Base-by-base conservation (phyloP, 116 monocot species). In the Dioscorea cayenensis region DNA sequence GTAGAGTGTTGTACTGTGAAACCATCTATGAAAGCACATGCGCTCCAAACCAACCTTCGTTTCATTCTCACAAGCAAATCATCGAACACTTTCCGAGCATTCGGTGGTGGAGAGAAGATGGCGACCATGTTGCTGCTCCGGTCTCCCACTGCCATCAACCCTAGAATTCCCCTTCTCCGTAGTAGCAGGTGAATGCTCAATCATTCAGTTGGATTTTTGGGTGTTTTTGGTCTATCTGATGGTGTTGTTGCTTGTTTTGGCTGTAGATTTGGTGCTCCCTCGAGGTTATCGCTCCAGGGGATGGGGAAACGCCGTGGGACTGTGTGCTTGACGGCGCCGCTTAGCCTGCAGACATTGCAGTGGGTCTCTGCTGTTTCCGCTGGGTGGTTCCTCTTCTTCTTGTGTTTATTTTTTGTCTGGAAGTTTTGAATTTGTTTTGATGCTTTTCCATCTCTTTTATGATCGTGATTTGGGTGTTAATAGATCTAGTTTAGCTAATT, bases 281-380 rank as follows among this genome's bases (percentile, higher is more conserved):
- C 59, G 16, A 59, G 21, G 62, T 23, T 27, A 55, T 55, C 16
- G 2, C 55, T 55, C 55, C 20, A 23, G 11, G 22, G 62, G 62
- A 11, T 8, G 62, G 22, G 20, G 62, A 43, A 43, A 12, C 62
- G 62, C 5, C 62, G 8, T 5, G 70, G 51, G 29, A 58, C 59
- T 23, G 25, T 70, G 28, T 70, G 70, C 58, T 70, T 58, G 18
- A 28, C 55, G 25, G 28, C 70, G 32, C 70, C 70, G 70, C 18
- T 70, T 13, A 70, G 28, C 16, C 65, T 63, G 11, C 65, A 71
- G 10, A 71, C 69, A 6, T 50, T 65, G 22, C 77, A 70, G 48
- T 77, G 71, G 77, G 28, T 71, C 36, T 71, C 71, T 48, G 64
- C 71, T 25, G 55, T 65, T 58, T 71, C 71, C 35, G 63, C 77